Evolutionary conservation across 768 basidiomycete genomes (phyloP), one percentile per base, ranked within the genome.

Genomic region (Leccinum longicurvipes): DNA sequence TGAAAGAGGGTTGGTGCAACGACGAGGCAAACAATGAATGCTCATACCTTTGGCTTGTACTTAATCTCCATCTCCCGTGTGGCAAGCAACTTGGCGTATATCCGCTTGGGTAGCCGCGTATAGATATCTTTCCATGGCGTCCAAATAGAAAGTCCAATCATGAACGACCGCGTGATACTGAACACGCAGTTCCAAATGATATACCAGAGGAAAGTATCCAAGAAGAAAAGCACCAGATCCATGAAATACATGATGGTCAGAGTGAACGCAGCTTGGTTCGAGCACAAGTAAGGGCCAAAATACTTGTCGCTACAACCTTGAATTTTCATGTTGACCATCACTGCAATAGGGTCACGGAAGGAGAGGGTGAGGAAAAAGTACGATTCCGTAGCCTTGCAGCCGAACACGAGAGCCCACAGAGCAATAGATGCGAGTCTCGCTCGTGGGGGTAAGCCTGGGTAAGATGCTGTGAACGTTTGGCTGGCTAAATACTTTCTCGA

Each of bases 141-240:
- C 97, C 97, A 98, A 59, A 99, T 96, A 28, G 91, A 94, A 49
- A 99, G 79, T 7, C 96, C 97, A 50, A 98, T 81, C 23, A 83
- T 78, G 74, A 99, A 99, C 17, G 87, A 90, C 53, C 95, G 82
- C 23, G 78, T 88, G 64, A 95, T 91, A 67, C 87, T 89, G 76
- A 91, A 90, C 54, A 94, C 90, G 10, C 93, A 95, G 73, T 98
- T 98, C 96, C 96, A 98, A 69, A 98, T 98, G 76, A 98, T 95
- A 69, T 95, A 99, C 97, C 97, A 99, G 28, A 99, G 76, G 88
- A 98, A 99, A 7, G 97, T 99, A 76, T 99, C 97, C 73, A 99
- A 79, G 83, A 98, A 99, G 83, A 92, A 99, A 45, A 99, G 82
- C 50, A 89, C 85, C 47, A 99, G 76, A 68, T 98, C 97, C 96